Evolutionary conservation across 2,329 filamentous ascomycete species (phyloP), one percentile per base, ranked within the genome.

Genomic region (Exophiala oligosperma): DNA sequence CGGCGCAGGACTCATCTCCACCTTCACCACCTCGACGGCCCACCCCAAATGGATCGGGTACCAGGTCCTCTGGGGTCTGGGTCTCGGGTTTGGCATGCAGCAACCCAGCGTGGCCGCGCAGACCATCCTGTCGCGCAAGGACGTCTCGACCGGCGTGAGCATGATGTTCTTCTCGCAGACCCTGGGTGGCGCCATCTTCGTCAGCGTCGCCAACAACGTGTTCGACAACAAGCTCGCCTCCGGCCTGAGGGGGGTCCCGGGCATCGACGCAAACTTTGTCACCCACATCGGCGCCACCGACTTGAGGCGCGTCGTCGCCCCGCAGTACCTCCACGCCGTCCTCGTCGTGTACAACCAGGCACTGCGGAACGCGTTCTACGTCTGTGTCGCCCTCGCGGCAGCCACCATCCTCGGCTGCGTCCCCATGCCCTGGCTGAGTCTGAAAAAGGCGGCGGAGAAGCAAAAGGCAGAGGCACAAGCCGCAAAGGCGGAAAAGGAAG

Each of bases 331-430:
- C 3, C 67, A 70, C 1, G 73, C 76, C 0, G 85, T 92, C 7
- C 74, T 86, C 1, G 62, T 75, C 0, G 87, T 85, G 0, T 91
- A 91, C 73, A 90, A 89, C 67, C 69, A 76, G 24, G 77, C 85
- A 0, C 71, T 91, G 38, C 78, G 79, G 1, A 73, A 79, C 57
- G 80, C 81, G 0, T 90, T 88, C 68, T 81, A 83, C 60, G 82
- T 89, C 7, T 80, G 78, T 1, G 74, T 87, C 6, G 79, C 81
- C 1, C 73, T 86, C 67, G 76, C 79, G 0, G 75, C 75, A 6
- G 56, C 86, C 7, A 80, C 78, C 3, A 75, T 88, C 12, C 38
- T 87, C 6, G 86, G 83, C 0, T 77, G 80, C 0, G 65, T 78
- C 0, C 73, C 75, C 5, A 80, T 89, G 64, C 82, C 89, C 73